phyloP scores from a whole-genome alignment of 768 basidiomycete genomes.

The Lyophyllum semitale region DNA sequence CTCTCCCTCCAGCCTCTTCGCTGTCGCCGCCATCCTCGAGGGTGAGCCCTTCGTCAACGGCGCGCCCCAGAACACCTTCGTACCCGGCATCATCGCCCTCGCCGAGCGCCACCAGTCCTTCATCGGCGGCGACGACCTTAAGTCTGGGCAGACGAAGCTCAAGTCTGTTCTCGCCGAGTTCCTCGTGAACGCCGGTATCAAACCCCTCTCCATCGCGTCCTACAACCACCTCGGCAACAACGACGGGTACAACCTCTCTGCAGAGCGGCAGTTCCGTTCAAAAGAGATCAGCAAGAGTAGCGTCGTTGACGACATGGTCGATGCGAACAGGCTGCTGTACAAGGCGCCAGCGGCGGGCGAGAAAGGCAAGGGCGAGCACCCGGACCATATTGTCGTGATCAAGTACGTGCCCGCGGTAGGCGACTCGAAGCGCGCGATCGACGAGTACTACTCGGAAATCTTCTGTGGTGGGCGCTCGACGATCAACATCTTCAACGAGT shows the following conservation, averaged over 20 bases:
- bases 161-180: conserved; percentile 98
- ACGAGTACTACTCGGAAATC: too few species aligned
- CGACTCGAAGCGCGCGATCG: too few species aligned
- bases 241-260: conserved; percentile 87
- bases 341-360: conserved; percentile 71
- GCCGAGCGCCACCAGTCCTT: conserved; percentile 88
- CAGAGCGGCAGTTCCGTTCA: conserved; percentile 92
- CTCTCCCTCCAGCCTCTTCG: neutral
- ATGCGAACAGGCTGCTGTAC: conserved; percentile 85
- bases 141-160: conserved; percentile 96
- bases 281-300: too few species aligned
- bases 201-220: conserved; percentile 93
- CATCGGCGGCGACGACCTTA: too few species aligned
- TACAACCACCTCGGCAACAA: conserved; percentile 99
- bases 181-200: conserved; percentile 98
- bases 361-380: conserved; percentile 88
- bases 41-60: neutral
- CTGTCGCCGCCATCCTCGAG: neutral
- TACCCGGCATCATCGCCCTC: conserved; percentile 86
- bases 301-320: conserved; percentile 98
- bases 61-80: neutral
- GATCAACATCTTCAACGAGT: conserved; percentile 98
- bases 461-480: too few species aligned
- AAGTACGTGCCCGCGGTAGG: conserved; percentile 97
- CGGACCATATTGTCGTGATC: conserved; percentile 96